Percentiles rank a stretch among this genome's conserved stretches.
Evolutionary conservation across 163 green algal species (phyloP).

Genomic region (Chlamydomonas reinhardtii): DNA sequence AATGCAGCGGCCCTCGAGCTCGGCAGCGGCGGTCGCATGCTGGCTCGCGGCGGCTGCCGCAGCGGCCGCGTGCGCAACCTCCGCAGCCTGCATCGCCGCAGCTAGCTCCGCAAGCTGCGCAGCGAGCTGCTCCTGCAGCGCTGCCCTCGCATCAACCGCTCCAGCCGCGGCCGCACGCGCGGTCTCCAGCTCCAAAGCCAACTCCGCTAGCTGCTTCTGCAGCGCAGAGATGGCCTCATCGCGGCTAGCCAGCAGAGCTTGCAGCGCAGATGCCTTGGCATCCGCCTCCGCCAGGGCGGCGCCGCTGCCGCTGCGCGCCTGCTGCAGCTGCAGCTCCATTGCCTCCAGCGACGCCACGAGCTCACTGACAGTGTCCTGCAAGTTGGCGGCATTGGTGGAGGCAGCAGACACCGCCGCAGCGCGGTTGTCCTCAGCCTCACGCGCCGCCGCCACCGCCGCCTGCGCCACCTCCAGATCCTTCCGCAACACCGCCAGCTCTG

Average conservation of each 20-base stretch:
- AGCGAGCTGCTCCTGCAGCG: constrained; percentile 7
- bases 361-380: constrained; percentile 2
- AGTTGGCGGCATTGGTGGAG: neutral
- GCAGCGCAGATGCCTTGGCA: neutral
- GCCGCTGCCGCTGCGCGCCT: neutral
- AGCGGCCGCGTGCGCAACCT: neutral
- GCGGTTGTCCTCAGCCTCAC: neutral
- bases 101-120: constrained; percentile 4
- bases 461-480: constrained; percentile 6
- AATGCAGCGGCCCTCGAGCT: neutral
- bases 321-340: constrained; percentile 17
- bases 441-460: neutral
- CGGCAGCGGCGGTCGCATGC: neutral
- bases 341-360: neutral
- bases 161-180: neutral
- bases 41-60: neutral
- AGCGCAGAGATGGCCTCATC: neutral
- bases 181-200: neutral
- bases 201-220: constrained; percentile 15
- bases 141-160: neutral
- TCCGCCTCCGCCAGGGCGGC: neutral
- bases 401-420: neutral
- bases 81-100: neutral
- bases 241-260: constrained; percentile 21
- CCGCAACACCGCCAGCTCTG: neutral